A percentile compares a stretch with the other conserved stretches of the same genome.
Evolutionary conservation across 2,329 filamentous ascomycete genomes (phyloP).

Genomic region (Colletotrichum sp.): DNA sequence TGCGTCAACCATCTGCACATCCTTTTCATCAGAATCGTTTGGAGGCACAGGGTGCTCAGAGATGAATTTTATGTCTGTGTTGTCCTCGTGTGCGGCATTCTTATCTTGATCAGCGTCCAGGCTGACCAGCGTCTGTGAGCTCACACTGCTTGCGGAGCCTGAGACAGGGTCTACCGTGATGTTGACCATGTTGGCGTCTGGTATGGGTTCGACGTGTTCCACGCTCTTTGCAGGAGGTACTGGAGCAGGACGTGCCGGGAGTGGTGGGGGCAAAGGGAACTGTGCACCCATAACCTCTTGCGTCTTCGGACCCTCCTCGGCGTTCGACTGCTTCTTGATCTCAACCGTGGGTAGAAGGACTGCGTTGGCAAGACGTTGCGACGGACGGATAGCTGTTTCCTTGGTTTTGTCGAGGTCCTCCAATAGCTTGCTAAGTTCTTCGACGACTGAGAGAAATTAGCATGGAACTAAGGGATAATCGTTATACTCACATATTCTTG

Average conservation of each 20-base stretch:
- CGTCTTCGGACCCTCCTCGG: neutral
- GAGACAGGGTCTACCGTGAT: slow-evolving; percentile 32
- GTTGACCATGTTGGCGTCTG: slow-evolving; percentile 38
- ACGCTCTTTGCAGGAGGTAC: slow-evolving; percentile 32
- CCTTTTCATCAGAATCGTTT: slow-evolving; percentile 15
- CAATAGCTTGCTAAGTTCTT: slow-evolving; percentile 74
- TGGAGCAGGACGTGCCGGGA: slow-evolving; percentile 53
- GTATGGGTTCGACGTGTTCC: slow-evolving; percentile 20
- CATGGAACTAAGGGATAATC: slow-evolving; percentile 40
- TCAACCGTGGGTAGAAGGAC: slow-evolving; percentile 65
- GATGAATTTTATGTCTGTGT: slow-evolving; percentile 1
- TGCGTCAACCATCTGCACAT: neutral
- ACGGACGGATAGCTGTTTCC: slow-evolving; percentile 68
- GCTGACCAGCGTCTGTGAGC: slow-evolving; percentile 58
- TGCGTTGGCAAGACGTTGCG: slow-evolving; percentile 78
- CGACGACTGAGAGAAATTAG: slow-evolving; percentile 64
- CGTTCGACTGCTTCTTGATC: neutral
- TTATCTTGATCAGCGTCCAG: slow-evolving; percentile 33
- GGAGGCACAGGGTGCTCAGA: slow-evolving; percentile 23
- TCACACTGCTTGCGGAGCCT: slow-evolving; percentile 51
- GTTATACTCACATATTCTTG: slow-evolving; percentile 74
- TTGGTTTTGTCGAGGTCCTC: slow-evolving; percentile 69
- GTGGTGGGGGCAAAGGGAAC: slow-evolving; percentile 43
- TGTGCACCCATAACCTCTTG: slow-evolving; percentile 18
- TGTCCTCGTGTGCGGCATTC: neutral